These are phyloP conservation scores for Passiflora organensis DNA, from an alignment of 345 rosid species.

Conservation along the genomic window DNA sequence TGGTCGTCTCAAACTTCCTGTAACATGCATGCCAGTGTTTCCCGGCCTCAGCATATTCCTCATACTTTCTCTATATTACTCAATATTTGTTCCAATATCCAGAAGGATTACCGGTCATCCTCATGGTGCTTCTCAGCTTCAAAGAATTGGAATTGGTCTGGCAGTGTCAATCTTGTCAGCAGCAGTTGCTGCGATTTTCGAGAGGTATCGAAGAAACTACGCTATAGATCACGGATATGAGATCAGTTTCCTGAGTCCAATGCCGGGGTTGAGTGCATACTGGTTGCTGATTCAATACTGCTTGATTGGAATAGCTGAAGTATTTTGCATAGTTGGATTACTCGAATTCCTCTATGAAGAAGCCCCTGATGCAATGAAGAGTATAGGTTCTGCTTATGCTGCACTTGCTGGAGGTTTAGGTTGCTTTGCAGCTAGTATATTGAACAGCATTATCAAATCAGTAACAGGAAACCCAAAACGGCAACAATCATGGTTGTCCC, in stretches of 20 bases:
- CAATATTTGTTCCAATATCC: constrained; percentile 62
- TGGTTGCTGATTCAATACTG: constrained; percentile 86
- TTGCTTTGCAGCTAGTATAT: constrained; percentile 65
- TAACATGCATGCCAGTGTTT: constrained; percentile 90
- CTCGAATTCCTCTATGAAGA: constrained; percentile 84
- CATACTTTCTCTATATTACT: constrained; percentile 62
- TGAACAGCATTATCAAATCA: constrained; percentile 72
- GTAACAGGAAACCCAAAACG: constrained; percentile 39
- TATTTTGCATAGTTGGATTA: constrained; percentile 74
- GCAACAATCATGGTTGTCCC: constrained; percentile 65
- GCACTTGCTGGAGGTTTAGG: constrained; percentile 86
- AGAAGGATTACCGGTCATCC: constrained; percentile 80
- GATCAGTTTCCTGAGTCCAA: constrained; percentile 47
- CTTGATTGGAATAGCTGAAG: constrained; percentile 84
- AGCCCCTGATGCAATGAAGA: constrained; percentile 96
- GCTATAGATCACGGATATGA: constrained; percentile 56
- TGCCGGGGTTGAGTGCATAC: constrained; percentile 68
- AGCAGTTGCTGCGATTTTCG: constrained; percentile 71
- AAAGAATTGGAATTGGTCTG: constrained; percentile 76
- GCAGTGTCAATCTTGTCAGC: constrained; percentile 62
- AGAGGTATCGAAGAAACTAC: constrained; percentile 66
- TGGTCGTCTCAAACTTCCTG: constrained; percentile 68
- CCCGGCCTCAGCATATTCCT: constrained; percentile 88
- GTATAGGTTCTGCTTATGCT: constrained; percentile 91
- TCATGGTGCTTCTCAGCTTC: constrained; percentile 92